Base-by-base conservation (phyloP, 1,284 basidiomycete genomes). In the Sanghuangporus sanghuang region DNA sequence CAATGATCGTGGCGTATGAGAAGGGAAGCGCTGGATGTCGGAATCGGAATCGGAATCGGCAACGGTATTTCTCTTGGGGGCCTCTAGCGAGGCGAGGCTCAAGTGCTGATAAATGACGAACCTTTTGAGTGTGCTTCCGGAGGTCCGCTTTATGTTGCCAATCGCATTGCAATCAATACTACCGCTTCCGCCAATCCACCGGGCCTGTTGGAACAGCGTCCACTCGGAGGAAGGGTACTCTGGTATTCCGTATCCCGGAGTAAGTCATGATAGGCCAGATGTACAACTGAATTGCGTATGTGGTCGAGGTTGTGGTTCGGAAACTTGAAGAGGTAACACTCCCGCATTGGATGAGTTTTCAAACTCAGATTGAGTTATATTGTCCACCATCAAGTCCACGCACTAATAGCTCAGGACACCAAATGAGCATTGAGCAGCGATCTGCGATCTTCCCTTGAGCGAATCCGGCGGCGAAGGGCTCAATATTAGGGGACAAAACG, bases 401-500 rank as follows among this genome's bases (percentile, higher is more conserved):
- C 32, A 36, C 9, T 54, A 36, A 11, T 5, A 35, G 53, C 21
- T 11, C 53, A 54, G 38, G 32, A 18, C 11, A 38, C 53, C 53
- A 54, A 54, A 54, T 54, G 27, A 54, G 53, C 53, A 36, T 54
- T 38, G 53, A 54, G 27, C 32, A 54, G 53, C 56, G 39, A 57
- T 57, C 40, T 57, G 32, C n/a, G 57, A 59, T 59, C 57, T 59
- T 42, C 57, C 21, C 6, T 59, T 32, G 42, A 36, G 44, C n/a
- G 44, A 27, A 59, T 59, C 57, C 57, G 57, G 57, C 57, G 57
- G 57, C 21, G 57, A 59, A 59, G 57, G 16, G 35, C 32, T 55
- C 21, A 32, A 48, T 54, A 36, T 54, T 54, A 16, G 53, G 53
- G 53, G 53, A 38, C 16, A 18, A 38, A 32, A 38, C 16, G 53